These are phyloP conservation scores for Xylaria acuta DNA, from an alignment of 495 filamentous ascomycete species.

Conservation along the genomic window DNA sequence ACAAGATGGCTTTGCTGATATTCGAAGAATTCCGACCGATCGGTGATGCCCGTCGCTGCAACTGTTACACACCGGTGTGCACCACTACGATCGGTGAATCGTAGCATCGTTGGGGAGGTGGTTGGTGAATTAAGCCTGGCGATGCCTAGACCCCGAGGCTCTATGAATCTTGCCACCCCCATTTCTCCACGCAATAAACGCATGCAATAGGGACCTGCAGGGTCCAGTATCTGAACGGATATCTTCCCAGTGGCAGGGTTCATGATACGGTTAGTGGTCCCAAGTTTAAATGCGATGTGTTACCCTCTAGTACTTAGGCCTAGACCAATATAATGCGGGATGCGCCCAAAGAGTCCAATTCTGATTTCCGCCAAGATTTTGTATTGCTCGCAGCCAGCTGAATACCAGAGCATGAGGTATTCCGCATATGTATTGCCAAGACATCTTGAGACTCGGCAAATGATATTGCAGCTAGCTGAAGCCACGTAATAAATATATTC, in stretches of 20 bases:
- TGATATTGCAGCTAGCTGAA: constrained; percentile 10
- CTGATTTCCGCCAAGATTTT: background rate
- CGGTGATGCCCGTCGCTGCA: background rate
- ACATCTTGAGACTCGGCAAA: background rate
- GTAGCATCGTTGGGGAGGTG: background rate
- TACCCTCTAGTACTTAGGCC: background rate
- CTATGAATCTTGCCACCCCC: background rate
- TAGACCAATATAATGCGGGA: background rate
- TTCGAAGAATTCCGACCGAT: background rate
- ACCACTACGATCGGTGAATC: background rate
- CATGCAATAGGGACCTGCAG: background rate
- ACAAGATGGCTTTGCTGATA: background rate
- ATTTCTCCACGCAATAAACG: background rate
- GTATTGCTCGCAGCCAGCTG: background rate
- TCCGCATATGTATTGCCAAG: constrained; percentile 10
- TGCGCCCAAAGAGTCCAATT: background rate
- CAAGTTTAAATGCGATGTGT: background rate
- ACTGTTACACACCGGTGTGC: background rate
- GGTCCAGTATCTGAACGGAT: background rate
- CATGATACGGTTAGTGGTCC: background rate
- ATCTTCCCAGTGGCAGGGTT: too few relatives aligned
- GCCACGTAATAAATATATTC: background rate
- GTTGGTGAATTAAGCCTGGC: background rate
- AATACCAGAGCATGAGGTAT: background rate
- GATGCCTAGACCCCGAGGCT: background rate